These are phyloP conservation scores for Fusarium buharicum DNA, from an alignment of 2,329 filamentous ascomycete species.

Conservation along the genomic window DNA sequence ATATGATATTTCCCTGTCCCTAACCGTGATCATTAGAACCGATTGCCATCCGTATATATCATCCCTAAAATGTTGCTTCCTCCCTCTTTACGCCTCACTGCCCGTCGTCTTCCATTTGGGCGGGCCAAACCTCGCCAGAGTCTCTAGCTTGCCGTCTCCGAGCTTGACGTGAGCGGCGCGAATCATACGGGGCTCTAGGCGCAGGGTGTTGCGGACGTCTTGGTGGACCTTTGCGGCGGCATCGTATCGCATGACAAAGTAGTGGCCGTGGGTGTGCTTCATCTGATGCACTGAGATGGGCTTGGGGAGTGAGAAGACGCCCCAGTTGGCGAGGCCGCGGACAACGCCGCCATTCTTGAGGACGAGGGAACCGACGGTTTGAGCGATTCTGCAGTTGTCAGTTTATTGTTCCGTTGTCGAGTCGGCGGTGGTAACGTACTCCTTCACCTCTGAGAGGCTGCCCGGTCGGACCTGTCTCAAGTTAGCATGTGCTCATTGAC, in stretches of 20 bases:
- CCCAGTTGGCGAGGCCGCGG: constrained; percentile 95
- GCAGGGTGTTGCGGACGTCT: constrained; percentile 77
- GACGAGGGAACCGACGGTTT: constrained; percentile 83
- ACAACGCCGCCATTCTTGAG: constrained; percentile 88
- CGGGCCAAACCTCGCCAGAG: constrained; percentile 60
- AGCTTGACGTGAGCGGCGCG: constrained; percentile 88
- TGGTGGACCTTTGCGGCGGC: constrained; percentile 77
- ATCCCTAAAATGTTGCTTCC: neutral
- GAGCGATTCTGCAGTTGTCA: constrained; percentile 75
- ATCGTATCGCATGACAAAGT: constrained; percentile 99
- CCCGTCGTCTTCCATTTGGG: constrained; percentile 60
- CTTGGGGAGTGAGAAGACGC: constrained; percentile 85
- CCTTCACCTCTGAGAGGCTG: constrained; percentile 91
- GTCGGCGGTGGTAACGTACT: constrained; percentile 67
- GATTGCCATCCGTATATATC: constrained; percentile 8
- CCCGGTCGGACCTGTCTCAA: constrained; percentile 83
- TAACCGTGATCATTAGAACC: constrained; percentile 1
- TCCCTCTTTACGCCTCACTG: constrained; percentile 45
- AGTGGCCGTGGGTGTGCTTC: constrained; percentile 86
- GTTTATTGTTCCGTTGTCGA: constrained; percentile 8
- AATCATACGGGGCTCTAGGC: constrained; percentile 90
- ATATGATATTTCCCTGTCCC: constrained; percentile 1
- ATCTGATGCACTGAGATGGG: constrained; percentile 83
- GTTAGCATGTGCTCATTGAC: constrained; percentile 26
- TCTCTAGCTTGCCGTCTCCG: constrained; percentile 70